Evolutionary conservation across 768 basidiomycete species (phyloP), one percentile per base, ranked within the genome.

Genomic region (Trametes meyenii): DNA sequence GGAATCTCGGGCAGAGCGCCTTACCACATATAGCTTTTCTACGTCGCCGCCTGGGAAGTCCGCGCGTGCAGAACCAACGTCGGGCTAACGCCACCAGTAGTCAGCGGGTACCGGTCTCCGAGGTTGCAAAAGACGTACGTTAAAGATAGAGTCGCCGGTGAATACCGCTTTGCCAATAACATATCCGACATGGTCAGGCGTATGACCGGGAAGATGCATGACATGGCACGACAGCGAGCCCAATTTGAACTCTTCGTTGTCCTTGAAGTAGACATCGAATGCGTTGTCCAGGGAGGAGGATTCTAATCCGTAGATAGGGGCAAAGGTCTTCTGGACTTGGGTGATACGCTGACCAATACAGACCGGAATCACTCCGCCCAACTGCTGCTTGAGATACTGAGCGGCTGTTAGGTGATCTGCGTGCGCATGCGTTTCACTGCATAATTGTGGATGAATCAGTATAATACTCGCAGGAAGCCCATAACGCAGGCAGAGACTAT

Each of bases 1-100:
- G 43, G 21, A 38, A 35, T 40, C 44, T 54, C 62, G 62, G 53
- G 42, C 49, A 49, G 16, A 12, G 16, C 13, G n/a, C 50, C 72
- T 60, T 60, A 75, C 75, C 24, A 65, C 62, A 58, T 73, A 76
- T 16, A 78, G 62, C 49, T 66, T 67, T 51, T 73, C 72, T 1
- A 72, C 75, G 59, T 76, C 73, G 4, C 76, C 77, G 2, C 76
- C 76, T 0, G 76, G 76, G 58, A 76, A 78, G 57, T 77, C 77
- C 21, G 71, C 72, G 33, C 77, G 71, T 12, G 77, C 77, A 50
- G 74, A 74, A 5, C 75, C 77, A 46, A 76, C 70, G 46, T 77
- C 76, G 21, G 76, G 77, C 73, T 76, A 50, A 6, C 43, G 16
- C 11, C 8, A 12, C 8, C 14, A 23, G 21, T 13, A 43, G 19